phyloP scores from a whole-genome alignment of 768 basidiomycete species.

The Neoboletus brunneissimus region DNA sequence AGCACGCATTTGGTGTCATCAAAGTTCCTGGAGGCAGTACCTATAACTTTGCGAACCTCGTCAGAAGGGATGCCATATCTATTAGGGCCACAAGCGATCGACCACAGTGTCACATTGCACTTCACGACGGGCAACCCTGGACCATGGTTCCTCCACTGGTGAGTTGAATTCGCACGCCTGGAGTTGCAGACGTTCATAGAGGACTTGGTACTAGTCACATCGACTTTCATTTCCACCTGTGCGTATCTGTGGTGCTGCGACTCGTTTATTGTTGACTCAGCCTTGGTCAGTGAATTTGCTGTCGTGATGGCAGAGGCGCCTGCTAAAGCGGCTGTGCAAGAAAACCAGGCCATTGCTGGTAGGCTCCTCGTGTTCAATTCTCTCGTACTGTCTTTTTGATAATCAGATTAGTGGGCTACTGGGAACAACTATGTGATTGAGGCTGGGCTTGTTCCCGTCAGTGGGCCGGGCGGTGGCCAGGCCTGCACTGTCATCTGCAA shows the following conservation, averaged over 20 bases:
- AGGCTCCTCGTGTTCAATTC: neutral
- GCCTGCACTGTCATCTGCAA: no score
- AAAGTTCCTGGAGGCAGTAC: slow-evolving; percentile 36
- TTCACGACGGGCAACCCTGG: slow-evolving; percentile 64
- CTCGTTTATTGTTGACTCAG: neutral
- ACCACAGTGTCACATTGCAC: slow-evolving; percentile 47
- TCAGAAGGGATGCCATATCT: slow-evolving; percentile 48
- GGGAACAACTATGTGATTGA: slow-evolving; percentile 4
- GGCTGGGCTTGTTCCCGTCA: neutral
- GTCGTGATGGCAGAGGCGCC: slow-evolving; percentile 17
- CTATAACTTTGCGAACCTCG: slow-evolving; percentile 50
- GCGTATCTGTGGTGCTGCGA: neutral
- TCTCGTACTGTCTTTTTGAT: neutral
- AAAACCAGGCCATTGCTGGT: slow-evolving; percentile 11
- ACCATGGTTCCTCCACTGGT: slow-evolving; percentile 24
- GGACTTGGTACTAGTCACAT: slow-evolving; percentile 15
- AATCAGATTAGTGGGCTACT: slow-evolving; percentile 1
- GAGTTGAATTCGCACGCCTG: neutral
- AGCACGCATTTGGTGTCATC: slow-evolving; percentile 44
- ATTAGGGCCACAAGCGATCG: slow-evolving; percentile 26
- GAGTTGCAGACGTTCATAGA: neutral
- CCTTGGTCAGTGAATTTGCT: slow-evolving; percentile 17
- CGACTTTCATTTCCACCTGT: slow-evolving; percentile 21
- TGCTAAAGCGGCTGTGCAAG: neutral
- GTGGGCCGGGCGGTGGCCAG: no score